Conservation (phyloP, 257 asterid genomes). For the Asclepias syriaca region DNA sequence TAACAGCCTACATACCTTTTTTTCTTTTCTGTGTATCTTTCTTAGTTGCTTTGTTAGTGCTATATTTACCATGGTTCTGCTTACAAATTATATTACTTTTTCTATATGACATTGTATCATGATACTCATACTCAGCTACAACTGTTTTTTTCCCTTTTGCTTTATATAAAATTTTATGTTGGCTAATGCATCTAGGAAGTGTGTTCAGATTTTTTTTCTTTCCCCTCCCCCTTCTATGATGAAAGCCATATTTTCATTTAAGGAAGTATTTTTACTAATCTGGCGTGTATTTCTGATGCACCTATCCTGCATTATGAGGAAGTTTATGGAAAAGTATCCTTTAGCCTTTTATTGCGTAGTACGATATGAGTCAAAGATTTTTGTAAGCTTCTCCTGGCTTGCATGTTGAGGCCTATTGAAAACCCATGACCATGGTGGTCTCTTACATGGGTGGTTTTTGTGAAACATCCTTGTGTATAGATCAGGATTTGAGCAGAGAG, state of each 20-base stretch:
- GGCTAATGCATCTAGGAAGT: not conserved
- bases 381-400: not conserved
- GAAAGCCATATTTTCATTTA: not conserved
- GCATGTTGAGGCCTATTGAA: not conserved
- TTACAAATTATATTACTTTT: not conserved
- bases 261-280: not conserved
- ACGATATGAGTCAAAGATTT: not conserved
- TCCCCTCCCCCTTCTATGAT: not conserved
- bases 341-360: not conserved
- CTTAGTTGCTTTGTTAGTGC: not conserved
- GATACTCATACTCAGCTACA: not conserved
- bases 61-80: not conserved
- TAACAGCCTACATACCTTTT: conserved; percentile 4
- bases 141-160: not conserved
- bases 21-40: not conserved
- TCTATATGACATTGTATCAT: not conserved
- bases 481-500: not conserved
- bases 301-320: not conserved
- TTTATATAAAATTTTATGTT: no score
- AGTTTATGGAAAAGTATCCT: not conserved
- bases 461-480: not conserved
- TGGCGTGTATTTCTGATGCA: not conserved
- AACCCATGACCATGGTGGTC: not conserved
- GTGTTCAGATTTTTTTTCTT: not conserved
- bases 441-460: not conserved